phyloP scores from a whole-genome alignment of 2,329 filamentous ascomycete species.

The Ophiostoma quercus region DNA sequence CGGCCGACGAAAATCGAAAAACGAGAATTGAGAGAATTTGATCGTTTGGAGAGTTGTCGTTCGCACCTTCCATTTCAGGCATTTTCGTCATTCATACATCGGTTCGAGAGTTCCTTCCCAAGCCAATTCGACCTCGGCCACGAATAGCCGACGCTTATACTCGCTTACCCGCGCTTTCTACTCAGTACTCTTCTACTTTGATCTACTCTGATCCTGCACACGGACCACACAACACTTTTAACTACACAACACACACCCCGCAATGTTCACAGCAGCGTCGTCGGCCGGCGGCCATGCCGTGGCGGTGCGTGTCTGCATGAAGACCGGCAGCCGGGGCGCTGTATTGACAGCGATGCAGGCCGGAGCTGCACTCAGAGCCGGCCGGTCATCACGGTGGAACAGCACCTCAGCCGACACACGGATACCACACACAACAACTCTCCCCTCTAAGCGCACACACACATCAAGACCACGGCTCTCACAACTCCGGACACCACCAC shows the following conservation, averaged over 20 bases:
- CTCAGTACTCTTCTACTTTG: background rate
- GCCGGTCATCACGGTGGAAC: constrained; percentile 20
- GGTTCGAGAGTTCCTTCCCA: too few species aligned
- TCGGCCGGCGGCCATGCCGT: constrained; percentile 22
- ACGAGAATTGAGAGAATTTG: background rate
- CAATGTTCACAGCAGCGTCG: constrained; percentile 21
- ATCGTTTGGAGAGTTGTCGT: background rate
- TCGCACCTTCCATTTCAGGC: constrained; percentile 1
- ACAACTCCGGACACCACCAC: background rate
- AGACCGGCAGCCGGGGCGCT: constrained; percentile 16
- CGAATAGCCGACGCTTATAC: constrained; percentile 7
- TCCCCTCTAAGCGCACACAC: background rate
- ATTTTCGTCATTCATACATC: background rate
- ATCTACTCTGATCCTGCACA: background rate
- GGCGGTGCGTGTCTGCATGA: constrained; percentile 21
- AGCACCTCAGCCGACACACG: constrained; percentile 10
- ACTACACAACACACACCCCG: background rate
- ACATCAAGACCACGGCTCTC: constrained; percentile 3
- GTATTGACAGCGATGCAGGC: constrained; percentile 14
- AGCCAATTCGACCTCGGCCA: constrained; percentile 1
- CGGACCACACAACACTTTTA: background rate
- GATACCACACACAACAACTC: background rate
- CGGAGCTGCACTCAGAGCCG: background rate
- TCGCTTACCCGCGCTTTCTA: background rate
- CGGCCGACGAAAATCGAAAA: constrained; percentile 5